Conservation (phyloP, 805 yeast genomes). For the Saccharomycopsis schoenii region DNA sequence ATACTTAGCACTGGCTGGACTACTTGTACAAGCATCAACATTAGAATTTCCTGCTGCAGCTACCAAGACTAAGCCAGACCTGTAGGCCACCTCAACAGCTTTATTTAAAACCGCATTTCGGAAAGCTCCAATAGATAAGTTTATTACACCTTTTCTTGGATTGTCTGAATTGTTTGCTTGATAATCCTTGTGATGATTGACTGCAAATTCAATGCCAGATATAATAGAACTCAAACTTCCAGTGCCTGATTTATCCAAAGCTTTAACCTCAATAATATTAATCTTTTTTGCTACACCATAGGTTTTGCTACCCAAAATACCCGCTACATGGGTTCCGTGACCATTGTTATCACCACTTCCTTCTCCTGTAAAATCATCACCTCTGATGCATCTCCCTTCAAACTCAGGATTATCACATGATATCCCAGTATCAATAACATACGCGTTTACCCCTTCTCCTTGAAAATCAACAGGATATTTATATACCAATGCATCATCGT, state of each 20-base stretch:
- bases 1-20: constrained; percentile 70
- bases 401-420: constrained; percentile 48
- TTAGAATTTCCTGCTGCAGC: constrained; percentile 86
- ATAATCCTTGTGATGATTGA: constrained; percentile 39
- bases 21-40: constrained; percentile 68
- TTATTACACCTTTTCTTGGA: constrained; percentile 50
- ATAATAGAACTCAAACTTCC: constrained; percentile 62
- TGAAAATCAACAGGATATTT: constrained; percentile 34
- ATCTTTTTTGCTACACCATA: constrained; percentile 78
- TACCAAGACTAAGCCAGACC: constrained; percentile 60
- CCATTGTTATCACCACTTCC: constrained; percentile 67
- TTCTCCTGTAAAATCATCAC: constrained; percentile 53
- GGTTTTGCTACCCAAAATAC: constrained; percentile 66
- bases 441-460: constrained; percentile 61
- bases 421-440: constrained; percentile 83
- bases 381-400: constrained; percentile 49
- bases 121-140: constrained; percentile 71
- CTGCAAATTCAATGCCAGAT: constrained; percentile 58
- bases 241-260: constrained; percentile 54
- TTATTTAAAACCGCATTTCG: constrained; percentile 56
- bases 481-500: constrained; percentile 30
- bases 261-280: constrained; percentile 62
- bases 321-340: constrained; percentile 94
- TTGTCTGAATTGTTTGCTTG: constrained; percentile 8
- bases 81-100: constrained; percentile 67